phyloP scores from a whole-genome alignment of 2,329 filamentous ascomycete species.

The Fusarium temperatum region DNA sequence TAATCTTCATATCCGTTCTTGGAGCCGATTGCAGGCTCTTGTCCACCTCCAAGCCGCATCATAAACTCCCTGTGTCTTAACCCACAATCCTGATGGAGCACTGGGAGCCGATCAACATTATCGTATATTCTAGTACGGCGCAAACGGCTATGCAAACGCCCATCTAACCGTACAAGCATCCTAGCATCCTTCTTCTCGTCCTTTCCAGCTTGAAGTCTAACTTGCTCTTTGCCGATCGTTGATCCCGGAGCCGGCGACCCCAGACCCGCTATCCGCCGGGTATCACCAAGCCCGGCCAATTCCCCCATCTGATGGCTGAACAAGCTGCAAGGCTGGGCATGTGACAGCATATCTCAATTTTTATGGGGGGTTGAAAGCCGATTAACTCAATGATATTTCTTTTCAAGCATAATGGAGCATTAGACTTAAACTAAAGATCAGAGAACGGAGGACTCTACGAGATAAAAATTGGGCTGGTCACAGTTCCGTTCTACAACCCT shows the following conservation, averaged over 20 bases:
- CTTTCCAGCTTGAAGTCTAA: background rate
- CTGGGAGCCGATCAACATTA: background rate
- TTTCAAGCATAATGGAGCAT: background rate
- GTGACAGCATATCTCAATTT: background rate
- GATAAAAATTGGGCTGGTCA: background rate
- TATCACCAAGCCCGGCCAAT: conserved; percentile 26
- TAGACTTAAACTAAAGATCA: background rate
- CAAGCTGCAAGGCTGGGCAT: conserved; percentile 7
- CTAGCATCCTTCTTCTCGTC: background rate
- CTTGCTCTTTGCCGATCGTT: conserved; percentile 3
- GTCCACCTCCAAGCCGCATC: conserved; percentile 27
- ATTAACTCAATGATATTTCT: background rate
- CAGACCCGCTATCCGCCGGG: conserved; percentile 19
- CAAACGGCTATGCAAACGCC: background rate
- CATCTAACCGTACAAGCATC: background rate
- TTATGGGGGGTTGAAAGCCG: background rate
- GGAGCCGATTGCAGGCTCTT: background rate
- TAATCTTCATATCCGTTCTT: conserved; percentile 20
- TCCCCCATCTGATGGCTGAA: conserved; percentile 9
- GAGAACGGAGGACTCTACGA: background rate
- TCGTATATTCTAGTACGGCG: background rate
- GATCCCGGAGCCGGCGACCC: conserved; percentile 15
- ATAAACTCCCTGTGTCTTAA: background rate
- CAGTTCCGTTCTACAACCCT: background rate
- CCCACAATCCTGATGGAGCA: background rate